Base-by-base conservation (phyloP, 1,139 yeast genomes). In the Torulaspora pretoriensis region DNA sequence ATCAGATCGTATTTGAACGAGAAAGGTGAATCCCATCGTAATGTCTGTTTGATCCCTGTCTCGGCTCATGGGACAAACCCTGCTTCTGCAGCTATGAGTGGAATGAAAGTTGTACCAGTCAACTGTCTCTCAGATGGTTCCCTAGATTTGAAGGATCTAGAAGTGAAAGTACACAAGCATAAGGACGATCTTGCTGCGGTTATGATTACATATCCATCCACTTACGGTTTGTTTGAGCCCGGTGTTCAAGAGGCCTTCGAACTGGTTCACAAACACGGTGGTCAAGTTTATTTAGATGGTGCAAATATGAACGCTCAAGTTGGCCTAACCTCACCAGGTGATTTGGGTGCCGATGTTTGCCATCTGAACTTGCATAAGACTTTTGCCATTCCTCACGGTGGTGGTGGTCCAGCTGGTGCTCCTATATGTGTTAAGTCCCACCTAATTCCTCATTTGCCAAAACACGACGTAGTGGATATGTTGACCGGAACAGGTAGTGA, bases 251-350 rank as follows among this genome's bases (percentile, higher is more conserved):
- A 74, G 43, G 97, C 97, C 27, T 85, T 89, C 59, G 87, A 86
- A 23, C 74, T 82, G 49, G 89, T 92, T 30, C 98, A 92, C 68
- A 61, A 69, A 30, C 67, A 81, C 58, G 98, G 98, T 47, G 98
- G 97, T 29, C 95, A 90, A 67, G 97, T 92, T 25, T 92, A 92
- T 70, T 75, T 92, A 70, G 98, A 92, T 68, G 98, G 98, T 64
- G 98, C 98, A 50, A 92, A 92, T 69, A 92, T 92, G 98, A 92
- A 92, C 65, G 98, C 98, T 0, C 98, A 92, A 69, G 96, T 92
- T 44, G 98, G 98, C 23, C 75, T 92, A 52, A 92, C 97, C 0
- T 86, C 96, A 9, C 98, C 98, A 12, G 98, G 97, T 48, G 97
- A 89, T 64, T 74, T 92, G 59, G 97, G 97, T 43, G 97, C 97